Evolutionary conservation across 2,329 filamentous ascomycete species (phyloP).

Genomic region (Tolypocladium paradoxum): DNA sequence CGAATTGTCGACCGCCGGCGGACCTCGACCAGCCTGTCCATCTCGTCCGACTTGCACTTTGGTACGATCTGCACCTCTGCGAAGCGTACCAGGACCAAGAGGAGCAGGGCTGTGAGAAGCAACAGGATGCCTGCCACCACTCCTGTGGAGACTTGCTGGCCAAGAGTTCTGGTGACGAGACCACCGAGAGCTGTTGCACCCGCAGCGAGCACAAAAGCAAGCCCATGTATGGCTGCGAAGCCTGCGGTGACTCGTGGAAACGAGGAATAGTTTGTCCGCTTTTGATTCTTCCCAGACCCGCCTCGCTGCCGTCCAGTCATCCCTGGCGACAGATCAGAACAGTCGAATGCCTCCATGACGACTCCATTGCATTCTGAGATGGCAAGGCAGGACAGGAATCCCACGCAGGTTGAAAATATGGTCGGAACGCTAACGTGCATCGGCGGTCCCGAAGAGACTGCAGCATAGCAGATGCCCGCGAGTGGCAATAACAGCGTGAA

Average conservation of each 20-base stretch:
- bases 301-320: constrained; percentile 48
- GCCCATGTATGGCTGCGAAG: constrained; percentile 57
- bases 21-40: constrained; percentile 39
- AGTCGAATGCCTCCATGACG: constrained; percentile 74
- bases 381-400: constrained; percentile 61
- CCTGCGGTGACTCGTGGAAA: constrained; percentile 65
- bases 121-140: constrained; percentile 59
- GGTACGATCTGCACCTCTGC: constrained; percentile 59
- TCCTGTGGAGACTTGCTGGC: constrained; percentile 57
- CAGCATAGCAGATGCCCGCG: constrained; percentile 55
- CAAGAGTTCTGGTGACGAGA: constrained; percentile 52
- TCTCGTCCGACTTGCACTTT: constrained; percentile 42
- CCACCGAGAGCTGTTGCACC: constrained; percentile 58
- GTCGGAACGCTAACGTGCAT: constrained; percentile 53
- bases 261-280: constrained; percentile 60
- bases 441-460: constrained; percentile 52
- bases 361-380: constrained; percentile 67
- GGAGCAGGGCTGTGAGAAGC: constrained; percentile 51
- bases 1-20: constrained; percentile 37
- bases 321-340: constrained; percentile 65
- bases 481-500: constrained; percentile 60
- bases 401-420: constrained; percentile 53
- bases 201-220: constrained; percentile 61
- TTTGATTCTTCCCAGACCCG: constrained; percentile 25
- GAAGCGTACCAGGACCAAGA: constrained; percentile 52